Base-by-base conservation (phyloP, 1,139 yeast genomes). In the Yamadazyma diddensiae region DNA sequence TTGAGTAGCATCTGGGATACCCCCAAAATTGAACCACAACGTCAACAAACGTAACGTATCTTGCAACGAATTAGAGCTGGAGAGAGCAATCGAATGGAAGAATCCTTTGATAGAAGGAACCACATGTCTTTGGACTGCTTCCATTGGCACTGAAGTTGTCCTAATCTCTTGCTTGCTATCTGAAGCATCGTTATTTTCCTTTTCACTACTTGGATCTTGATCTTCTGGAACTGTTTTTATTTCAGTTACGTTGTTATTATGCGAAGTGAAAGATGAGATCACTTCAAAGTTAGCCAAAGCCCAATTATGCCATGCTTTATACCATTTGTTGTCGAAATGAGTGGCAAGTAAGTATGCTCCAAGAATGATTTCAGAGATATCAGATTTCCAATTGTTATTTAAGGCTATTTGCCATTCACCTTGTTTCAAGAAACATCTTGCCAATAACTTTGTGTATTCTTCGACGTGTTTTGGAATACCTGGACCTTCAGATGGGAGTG, bases 291-390 rank as follows among this genome's bases (percentile, higher is more conserved):
- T 94, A 0, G 98, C 97, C 49, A 94, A 65, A 0, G 98, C 98
- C 99, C 99, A 94, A 52, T 88, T 90, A 53, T 94, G 99, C 98
- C 98, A 94, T 15, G 98, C 98, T 51, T 94, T 92, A 53, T 94
- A 94, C 97, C 98, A 94, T 26, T 77, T 75, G 29, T 76, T 72
- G 53, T 92, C 97, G 56, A 92, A 92, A 54, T 90, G 96, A 0
- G 98, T 92, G 0, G 98, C 97, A 44, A 92, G 69, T 37, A 90
- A 65, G 55, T 87, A 94, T 0, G 97, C 90, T 9, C 97, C 96
- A 41, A 94, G 65, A 42, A 94, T 87, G 5, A 77, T 74, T 29
- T 82, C 86, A 3, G 85, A 77, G 0, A 88, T 79, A 43, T 84
- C 95, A 13, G 79, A 73, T 50, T 88, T 74, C 95, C 97, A 90